These are phyloP conservation scores for Alternaria burnsii DNA, from an alignment of 2,329 filamentous ascomycete species.

Conservation along the genomic window DNA sequence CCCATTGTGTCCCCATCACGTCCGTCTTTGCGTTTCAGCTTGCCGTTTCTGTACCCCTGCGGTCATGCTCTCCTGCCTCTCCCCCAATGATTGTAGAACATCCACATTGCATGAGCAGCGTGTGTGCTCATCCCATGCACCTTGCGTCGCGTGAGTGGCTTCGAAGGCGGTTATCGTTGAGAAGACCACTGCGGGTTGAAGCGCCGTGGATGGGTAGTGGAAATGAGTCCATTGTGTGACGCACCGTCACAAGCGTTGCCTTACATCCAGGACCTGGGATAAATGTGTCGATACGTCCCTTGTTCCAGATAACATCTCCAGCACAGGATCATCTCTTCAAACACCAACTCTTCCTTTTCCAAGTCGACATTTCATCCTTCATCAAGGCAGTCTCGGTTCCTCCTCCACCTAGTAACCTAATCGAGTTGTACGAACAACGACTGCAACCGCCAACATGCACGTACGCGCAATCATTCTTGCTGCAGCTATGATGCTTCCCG, in stretches of 20 bases:
- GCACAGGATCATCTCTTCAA: too few species aligned
- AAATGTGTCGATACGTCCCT: too few species aligned
- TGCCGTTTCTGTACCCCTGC: slow-evolving; percentile 23
- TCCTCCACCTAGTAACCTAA: too few species aligned
- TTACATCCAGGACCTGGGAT: background rate
- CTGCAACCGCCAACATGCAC: too few species aligned
- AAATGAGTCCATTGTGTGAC: slow-evolving; percentile 19
- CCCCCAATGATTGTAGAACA: slow-evolving; percentile 33
- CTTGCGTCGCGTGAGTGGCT: slow-evolving; percentile 14
- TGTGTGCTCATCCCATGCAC: slow-evolving; percentile 13
- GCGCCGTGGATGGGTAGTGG: slow-evolving; percentile 17
- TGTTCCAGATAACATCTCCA: too few species aligned
- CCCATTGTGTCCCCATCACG: slow-evolving; percentile 38
- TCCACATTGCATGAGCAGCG: background rate
- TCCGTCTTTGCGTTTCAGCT: slow-evolving; percentile 35
- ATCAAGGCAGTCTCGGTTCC: too few species aligned
- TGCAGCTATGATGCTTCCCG: too few species aligned
- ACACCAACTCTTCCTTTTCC: too few species aligned
- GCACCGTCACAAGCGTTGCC: background rate
- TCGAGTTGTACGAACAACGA: too few species aligned
- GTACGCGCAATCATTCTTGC: too few species aligned
- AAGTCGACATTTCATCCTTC: too few species aligned
- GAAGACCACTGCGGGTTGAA: slow-evolving; percentile 14
- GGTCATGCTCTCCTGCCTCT: slow-evolving; percentile 21
- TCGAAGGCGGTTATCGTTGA: slow-evolving; percentile 18